Conservation (phyloP, 2,329 filamentous ascomycete genomes). For the Chlorencoelia australis region DNA sequence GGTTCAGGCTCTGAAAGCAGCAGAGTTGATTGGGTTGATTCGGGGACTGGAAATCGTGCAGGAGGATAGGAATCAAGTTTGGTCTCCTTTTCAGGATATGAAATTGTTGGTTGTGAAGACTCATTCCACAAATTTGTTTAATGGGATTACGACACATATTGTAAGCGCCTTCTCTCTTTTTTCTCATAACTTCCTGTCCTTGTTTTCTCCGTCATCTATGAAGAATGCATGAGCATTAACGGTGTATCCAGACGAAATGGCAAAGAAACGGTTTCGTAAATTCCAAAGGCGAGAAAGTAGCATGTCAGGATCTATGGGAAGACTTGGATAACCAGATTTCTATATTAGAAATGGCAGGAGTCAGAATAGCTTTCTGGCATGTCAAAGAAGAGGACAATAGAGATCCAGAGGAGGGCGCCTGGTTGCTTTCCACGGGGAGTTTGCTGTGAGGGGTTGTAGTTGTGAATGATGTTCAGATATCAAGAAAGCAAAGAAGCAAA, state of each 20-base stretch:
- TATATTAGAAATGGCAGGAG: too few species aligned
- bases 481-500: too few species aligned
- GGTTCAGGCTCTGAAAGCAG: constrained; percentile 4
- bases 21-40: constrained; percentile 1
- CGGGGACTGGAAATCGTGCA: constrained; percentile 7
- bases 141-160: constrained; percentile 6
- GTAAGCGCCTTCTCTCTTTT: background rate
- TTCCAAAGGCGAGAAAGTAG: too few species aligned
- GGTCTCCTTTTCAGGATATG: constrained; percentile 2
- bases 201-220: background rate
- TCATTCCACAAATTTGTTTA: constrained; percentile 5
- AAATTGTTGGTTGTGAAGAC: constrained; percentile 1
- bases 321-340: too few species aligned
- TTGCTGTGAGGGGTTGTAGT: too few species aligned
- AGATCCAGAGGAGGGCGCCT: constrained; percentile 1
- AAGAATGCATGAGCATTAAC: too few species aligned
- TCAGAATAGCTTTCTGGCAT: too few species aligned
- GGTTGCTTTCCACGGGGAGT: too few species aligned
- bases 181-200: background rate
- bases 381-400: background rate
- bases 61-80: background rate
- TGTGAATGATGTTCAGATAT: too few species aligned
- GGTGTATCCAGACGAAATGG: too few species aligned
- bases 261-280: too few species aligned
- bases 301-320: too few species aligned